Conservation (phyloP, 257 asterid species). For the Pogostemon cablin region DNA sequence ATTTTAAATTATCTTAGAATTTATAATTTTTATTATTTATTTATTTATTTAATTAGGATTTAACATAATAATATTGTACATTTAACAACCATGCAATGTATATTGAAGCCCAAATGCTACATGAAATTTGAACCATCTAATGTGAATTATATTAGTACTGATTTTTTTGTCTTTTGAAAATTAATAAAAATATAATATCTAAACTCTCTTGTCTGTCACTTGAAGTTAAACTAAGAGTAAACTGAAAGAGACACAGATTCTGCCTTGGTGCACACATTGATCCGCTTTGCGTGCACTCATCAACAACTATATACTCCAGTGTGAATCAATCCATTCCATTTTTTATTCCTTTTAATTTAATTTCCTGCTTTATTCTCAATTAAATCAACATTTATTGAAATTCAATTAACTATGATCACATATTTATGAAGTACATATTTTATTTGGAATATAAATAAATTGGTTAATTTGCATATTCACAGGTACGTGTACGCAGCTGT, state of each 20-base stretch:
- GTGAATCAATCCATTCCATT: neutral
- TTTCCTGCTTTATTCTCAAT: neutral
- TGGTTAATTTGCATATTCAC: neutral
- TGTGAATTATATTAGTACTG: no score
- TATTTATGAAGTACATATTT: no score
- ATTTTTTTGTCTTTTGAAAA: no score
- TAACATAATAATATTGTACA: no score
- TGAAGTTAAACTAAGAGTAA: neutral
- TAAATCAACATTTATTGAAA: neutral
- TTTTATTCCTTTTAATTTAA: neutral
- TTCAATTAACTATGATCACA: neutral
- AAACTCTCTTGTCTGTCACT: neutral
- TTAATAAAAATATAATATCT: no score
- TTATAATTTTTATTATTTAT: no score
- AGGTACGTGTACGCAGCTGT: constrained; percentile 53
- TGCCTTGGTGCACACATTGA: constrained; percentile 4
- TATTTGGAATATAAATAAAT: no score
- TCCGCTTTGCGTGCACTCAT: constrained; percentile 34
- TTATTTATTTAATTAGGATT: no score
- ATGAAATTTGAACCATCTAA: no score
- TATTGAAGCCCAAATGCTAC: no score
- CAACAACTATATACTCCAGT: neutral
- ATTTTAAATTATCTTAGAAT: no score
- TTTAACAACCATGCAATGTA: no score
- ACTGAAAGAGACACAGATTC: constrained; percentile 21